phyloP scores from a whole-genome alignment of 1,284 basidiomycete species.

The Trichosporon coremiiforme region DNA sequence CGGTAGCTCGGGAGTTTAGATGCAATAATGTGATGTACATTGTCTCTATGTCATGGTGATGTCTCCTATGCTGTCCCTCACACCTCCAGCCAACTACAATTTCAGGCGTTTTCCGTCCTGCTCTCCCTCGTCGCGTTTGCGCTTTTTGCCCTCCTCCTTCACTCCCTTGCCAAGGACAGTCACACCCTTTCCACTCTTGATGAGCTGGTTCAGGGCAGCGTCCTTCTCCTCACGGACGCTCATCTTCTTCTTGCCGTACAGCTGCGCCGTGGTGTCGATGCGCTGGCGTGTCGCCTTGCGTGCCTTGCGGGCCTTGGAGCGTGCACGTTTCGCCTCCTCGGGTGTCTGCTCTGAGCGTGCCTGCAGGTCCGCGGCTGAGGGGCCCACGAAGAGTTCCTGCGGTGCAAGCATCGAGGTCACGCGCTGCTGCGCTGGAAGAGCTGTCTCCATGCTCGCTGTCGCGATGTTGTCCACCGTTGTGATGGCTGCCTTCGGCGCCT shows the following conservation, averaged over 20 bases:
- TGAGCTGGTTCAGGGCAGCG: slow-evolving; percentile 71
- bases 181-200: slow-evolving; percentile 77
- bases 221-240: slow-evolving; percentile 76
- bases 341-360: slow-evolving; percentile 81
- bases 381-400: slow-evolving; percentile 78
- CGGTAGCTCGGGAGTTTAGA: no score
- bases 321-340: slow-evolving; percentile 72
- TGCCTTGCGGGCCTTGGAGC: slow-evolving; percentile 72
- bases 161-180: slow-evolving; percentile 77
- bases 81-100: slow-evolving; percentile 30
- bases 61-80: neutral
- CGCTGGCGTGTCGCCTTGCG: slow-evolving; percentile 71
- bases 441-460: slow-evolving; percentile 81
- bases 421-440: slow-evolving; percentile 79
- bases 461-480: slow-evolving; percentile 82
- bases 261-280: slow-evolving; percentile 69
- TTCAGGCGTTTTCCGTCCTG: slow-evolving; percentile 50
- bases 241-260: slow-evolving; percentile 62
- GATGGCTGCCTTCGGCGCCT: slow-evolving; percentile 87
- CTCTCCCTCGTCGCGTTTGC: slow-evolving; percentile 38
- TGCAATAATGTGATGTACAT: slow-evolving; percentile 16
- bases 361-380: slow-evolving; percentile 63
- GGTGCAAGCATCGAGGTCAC: slow-evolving; percentile 83
- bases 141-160: slow-evolving; percentile 54
- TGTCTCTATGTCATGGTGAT: slow-evolving; percentile 15